Base-by-base conservation (phyloP, 2,329 filamentous ascomycete genomes). In the Sclerotinia glacialis region DNA sequence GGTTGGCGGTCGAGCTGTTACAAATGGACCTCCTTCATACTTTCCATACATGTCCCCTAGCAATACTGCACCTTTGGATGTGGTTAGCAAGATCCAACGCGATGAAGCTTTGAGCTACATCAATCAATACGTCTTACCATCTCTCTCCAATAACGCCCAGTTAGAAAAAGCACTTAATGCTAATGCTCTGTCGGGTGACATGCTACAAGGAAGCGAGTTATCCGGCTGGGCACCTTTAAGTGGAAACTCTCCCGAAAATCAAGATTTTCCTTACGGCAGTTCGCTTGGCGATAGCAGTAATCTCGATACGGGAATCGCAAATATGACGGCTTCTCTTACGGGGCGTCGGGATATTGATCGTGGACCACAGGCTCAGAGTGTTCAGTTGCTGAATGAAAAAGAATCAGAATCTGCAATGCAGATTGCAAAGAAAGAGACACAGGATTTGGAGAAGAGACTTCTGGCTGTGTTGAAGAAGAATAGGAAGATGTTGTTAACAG, bases 51-150 rank as follows among this genome's bases (percentile, higher is more conserved):
- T 79, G 2, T 78, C 61, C 12, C 71, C 70, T 37, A 72, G 70
- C 46, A 70, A 67, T 28, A 65, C 64, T 42, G 64, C 80, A 58
- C 79, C 80, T 7, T 81, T 83, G 67, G 86, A 89, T 71, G 85
- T 86, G 1, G 82, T 88, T 34, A 83, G 82, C 69, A 89, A 89
- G 78, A 85, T 89, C 70, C 86, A 87, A 75, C 83, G 86, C 16
- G 86, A 89, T 71, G 86, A 89, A 73, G 86, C 86, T 0, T 83
- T 89, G 50, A 84, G 83, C 75, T 89, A 88, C 76, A 88, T 89
- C 77, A 89, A 89, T 75, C 86, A 89, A 76, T 88, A 87, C 70
- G 85, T 89, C 2, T 79, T 89, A 44, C 86, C 87, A 11, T 76
- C 76, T 9, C 72, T 77, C 9, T 74, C 75, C 14, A 76, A 72